phyloP scores from a whole-genome alignment of 176 grass and related monocot genomes.

The Raddia guianensis region DNA sequence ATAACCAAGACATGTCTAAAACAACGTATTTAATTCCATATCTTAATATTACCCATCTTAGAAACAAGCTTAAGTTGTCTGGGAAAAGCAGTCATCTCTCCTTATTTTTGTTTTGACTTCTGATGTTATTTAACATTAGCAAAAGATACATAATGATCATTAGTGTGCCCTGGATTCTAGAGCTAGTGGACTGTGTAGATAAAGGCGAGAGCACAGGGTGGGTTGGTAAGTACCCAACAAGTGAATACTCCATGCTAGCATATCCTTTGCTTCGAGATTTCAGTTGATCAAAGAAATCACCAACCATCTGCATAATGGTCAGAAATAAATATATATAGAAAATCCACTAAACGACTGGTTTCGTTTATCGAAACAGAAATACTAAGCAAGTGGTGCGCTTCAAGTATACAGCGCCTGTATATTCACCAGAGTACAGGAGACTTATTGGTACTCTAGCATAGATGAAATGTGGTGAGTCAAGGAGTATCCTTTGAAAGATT shows the following conservation, averaged over 20 bases:
- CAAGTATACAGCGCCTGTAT: conserved; percentile 6
- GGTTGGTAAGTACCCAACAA: conserved; percentile 61
- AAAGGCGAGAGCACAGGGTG: neutral
- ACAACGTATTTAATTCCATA: neutral
- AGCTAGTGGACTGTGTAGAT: conserved; percentile 3
- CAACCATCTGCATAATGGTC: conserved; percentile 77
- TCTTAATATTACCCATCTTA: neutral
- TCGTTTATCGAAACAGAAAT: conserved; percentile 14
- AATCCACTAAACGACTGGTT: conserved; percentile 1
- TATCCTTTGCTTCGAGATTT: conserved; percentile 99
- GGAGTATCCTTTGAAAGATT: conserved; percentile 20
- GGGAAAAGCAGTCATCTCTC: neutral
- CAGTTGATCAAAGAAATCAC: conserved; percentile 98
- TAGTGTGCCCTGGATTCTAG: neutral
- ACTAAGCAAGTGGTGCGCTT: neutral
- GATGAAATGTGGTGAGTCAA: conserved; percentile 11
- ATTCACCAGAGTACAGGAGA: conserved; percentile 18
- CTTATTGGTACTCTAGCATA: conserved; percentile 12
- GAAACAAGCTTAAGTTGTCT: neutral
- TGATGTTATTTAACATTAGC: conserved; percentile 15
- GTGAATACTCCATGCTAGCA: conserved; percentile 98
- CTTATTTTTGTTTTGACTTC: neutral
- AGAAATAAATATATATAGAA: conserved; percentile 33
- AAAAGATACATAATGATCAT: conserved; percentile 10
- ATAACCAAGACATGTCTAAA: conserved; percentile 12